Conservation (phyloP, 352 stramenopile genomes). For the Phytophthora constricta region DNA sequence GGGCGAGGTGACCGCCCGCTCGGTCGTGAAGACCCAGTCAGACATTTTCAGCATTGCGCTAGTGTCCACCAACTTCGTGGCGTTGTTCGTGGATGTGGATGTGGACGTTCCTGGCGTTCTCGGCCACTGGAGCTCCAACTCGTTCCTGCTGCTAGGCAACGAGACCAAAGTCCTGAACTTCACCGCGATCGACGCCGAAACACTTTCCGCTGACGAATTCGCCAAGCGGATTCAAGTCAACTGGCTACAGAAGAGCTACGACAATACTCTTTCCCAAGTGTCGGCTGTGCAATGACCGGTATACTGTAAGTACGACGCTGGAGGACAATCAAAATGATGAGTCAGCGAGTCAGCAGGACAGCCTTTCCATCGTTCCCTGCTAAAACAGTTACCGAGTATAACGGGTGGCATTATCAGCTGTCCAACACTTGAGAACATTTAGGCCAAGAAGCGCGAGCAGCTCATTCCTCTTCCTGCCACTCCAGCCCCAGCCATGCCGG, state of each 20-base stretch:
- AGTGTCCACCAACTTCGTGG: conserved; percentile 54
- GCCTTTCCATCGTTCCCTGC: too few species aligned
- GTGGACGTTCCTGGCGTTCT: conserved; percentile 51
- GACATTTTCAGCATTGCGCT: conserved; percentile 56
- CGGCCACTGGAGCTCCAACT: conserved; percentile 78
- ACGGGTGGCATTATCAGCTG: conserved; percentile 11
- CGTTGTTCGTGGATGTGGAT: conserved; percentile 84
- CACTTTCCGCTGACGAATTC: conserved; percentile 43
- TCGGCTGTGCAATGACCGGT: conserved; percentile 11
- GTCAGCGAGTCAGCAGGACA: too few species aligned
- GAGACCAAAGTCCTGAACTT: conserved; percentile 61
- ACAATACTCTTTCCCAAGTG: conserved; percentile 21
- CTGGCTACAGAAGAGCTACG: conserved; percentile 81
- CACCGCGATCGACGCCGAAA: conserved; percentile 17
- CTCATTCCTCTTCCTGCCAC: conserved; percentile 12
- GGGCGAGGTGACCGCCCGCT: conserved; percentile 36
- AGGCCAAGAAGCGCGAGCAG: conserved; percentile 12
- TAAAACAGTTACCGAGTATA: too few species aligned
- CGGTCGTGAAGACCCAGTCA: conserved; percentile 16
- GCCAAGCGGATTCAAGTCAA: conserved; percentile 48
- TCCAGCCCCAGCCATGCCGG: conserved; percentile 15
- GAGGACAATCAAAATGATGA: not conserved
- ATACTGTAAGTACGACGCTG: not conserved
- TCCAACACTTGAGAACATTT: conserved; percentile 21
- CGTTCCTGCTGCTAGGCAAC: conserved; percentile 76